Evolutionary conservation across 441 rosid genomes (phyloP), one percentile per base, ranked within the genome.

Genomic region (Erodium chrysanthum): DNA sequence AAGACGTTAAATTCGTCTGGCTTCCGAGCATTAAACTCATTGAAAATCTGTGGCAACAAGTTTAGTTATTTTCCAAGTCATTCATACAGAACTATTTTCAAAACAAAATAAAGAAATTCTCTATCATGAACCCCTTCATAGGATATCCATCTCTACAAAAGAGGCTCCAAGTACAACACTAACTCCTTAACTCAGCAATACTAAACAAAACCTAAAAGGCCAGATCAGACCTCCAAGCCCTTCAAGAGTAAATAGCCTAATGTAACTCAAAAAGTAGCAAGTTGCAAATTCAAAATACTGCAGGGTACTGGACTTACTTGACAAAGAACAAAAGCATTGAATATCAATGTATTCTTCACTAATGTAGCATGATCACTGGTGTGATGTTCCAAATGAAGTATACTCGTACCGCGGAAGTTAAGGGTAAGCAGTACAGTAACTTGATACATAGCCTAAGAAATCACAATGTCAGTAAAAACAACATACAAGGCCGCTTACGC

Each of bases 31-130:
- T 91, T 91, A 68, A 90, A 91, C 74, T 91, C 97, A 50, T 91
- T 94, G 77, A 94, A 90, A 68, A 92, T 84, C 99, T 95, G 82
- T n/a, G n/a, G n/a, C n/a, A n/a, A n/a, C n/a, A n/a, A n/a, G n/a
- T n/a, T 65, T 7, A 40, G 44, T 14, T 22, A 14, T 29, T 67
- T 25, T 61, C 20, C 7, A 58, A 20, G 29, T 29, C 62, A 58
- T 20, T 20, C 59, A 15, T 48, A 14, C 7, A 33, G 20, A 52
- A 37, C 42, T 37, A 37, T 37, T 37, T 37, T 37, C 42, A 37
- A 37, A 37, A 37, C 42, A 37, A 37, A 40, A 40, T 40, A 7
- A 8, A 3, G 7, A 40, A 9, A 40, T 8, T 33, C 46, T 40
- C 46, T 7, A 40, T 40, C 46, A 40, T 11, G 37, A 40, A 40